Evolutionary conservation across 2,329 filamentous ascomycete species (phyloP).

Genomic region (Ceratocystis eucalypticola): DNA sequence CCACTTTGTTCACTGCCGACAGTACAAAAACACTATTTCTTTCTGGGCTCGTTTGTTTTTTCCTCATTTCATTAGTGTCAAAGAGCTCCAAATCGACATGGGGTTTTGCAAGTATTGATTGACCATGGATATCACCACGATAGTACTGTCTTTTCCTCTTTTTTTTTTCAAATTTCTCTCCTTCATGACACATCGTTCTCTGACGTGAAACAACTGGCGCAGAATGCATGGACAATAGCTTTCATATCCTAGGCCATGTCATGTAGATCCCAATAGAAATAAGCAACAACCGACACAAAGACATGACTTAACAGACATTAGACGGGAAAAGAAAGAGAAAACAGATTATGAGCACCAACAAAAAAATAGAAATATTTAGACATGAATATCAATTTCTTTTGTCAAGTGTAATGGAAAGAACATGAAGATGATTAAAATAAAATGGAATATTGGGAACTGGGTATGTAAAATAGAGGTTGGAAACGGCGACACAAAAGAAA

Average conservation of each 20-base stretch:
- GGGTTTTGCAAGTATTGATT: neutral
- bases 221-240: neutral
- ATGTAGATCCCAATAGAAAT: conserved; percentile 1
- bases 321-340: neutral
- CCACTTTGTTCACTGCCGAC: neutral
- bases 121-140: neutral
- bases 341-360: neutral
- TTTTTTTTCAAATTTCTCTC: neutral
- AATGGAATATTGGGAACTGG: neutral
- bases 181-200: neutral
- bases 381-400: neutral
- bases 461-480: conserved; percentile 5
- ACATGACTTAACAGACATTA: neutral
- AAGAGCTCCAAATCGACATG: neutral
- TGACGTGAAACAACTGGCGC: neutral
- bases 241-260: neutral
- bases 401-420: neutral
- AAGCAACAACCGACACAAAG: neutral
- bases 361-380: neutral
- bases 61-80: neutral
- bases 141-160: neutral
- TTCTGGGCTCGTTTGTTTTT: neutral
- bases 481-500: neutral
- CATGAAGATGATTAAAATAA: neutral
- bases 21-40: neutral